Evolutionary conservation across 176 grass and related monocot species (phyloP).

Genomic region (Otatea glauca): DNA sequence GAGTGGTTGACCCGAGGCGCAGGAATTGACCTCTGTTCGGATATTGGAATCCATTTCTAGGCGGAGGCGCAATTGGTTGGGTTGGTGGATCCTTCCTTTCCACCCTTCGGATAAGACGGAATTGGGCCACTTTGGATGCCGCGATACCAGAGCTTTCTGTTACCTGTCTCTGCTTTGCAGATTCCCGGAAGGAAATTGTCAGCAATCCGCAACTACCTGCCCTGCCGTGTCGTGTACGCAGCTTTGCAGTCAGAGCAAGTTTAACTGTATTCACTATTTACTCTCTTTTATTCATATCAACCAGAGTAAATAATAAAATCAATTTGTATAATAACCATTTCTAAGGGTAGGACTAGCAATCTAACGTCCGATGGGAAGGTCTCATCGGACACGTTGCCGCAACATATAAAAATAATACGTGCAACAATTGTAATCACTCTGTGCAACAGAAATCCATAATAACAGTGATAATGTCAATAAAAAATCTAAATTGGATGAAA

Average conservation of each 20-base stretch:
- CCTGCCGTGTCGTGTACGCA: not conserved
- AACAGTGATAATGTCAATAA: too few relatives aligned
- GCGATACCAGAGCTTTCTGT: not conserved
- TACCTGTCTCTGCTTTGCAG: not conserved
- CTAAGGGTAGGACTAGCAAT: too few relatives aligned
- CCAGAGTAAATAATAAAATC: too few relatives aligned
- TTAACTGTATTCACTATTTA: too few relatives aligned
- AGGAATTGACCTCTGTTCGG: constrained; percentile 28
- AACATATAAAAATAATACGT: too few relatives aligned
- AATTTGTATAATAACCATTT: too few relatives aligned
- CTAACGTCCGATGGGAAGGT: too few relatives aligned
- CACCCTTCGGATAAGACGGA: constrained; percentile 35
- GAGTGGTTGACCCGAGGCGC: constrained; percentile 37
- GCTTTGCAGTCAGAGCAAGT: not conserved
- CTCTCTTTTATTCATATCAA: too few relatives aligned
- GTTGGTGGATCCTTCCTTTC: constrained; percentile 24
- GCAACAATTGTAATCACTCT: too few relatives aligned
- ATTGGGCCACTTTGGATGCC: not conserved
- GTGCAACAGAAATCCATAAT: too few relatives aligned
- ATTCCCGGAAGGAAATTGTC: not conserved
- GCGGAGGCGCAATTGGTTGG: constrained; percentile 22
- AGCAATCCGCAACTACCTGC: not conserved
- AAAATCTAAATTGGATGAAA: too few relatives aligned
- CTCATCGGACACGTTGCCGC: too few relatives aligned
- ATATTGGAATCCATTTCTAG: constrained; percentile 29